Conservation (phyloP, 495 filamentous ascomycete species). For the Pseudotulostoma volvatum region DNA sequence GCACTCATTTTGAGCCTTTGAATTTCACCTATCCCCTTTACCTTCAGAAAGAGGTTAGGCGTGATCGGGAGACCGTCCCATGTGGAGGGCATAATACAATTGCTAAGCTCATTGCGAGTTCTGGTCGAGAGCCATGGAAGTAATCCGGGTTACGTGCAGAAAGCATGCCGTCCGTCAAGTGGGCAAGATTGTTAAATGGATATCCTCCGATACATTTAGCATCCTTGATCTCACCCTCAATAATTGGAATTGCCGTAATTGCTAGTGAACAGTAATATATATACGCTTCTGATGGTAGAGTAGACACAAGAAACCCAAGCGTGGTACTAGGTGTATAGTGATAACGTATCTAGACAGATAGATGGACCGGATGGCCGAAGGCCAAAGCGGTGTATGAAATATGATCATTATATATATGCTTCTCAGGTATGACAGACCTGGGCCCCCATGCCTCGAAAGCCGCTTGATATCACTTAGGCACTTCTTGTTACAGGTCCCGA, state of each 20-base stretch:
- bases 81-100: slow-evolving; percentile 22
- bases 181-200: slow-evolving; percentile 19
- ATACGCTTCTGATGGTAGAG: neutral
- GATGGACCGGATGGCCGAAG: too few species aligned
- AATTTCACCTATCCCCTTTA: slow-evolving; percentile 21
- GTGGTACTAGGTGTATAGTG: too few species aligned
- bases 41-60: slow-evolving; percentile 29
- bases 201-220: slow-evolving; percentile 7
- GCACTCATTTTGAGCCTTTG: slow-evolving; percentile 1
- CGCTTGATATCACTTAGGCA: slow-evolving; percentile 8
- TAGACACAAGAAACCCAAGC: neutral
- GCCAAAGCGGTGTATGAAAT: too few species aligned
- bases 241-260: slow-evolving; percentile 8
- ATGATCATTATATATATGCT: slow-evolving; percentile 3
- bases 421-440: slow-evolving; percentile 8
- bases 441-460: slow-evolving; percentile 11
- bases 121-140: slow-evolving; percentile 6
- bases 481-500: slow-evolving; percentile 4
- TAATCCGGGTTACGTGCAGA: slow-evolving; percentile 6
- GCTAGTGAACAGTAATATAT: neutral
- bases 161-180: slow-evolving; percentile 13
- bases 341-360: too few species aligned
- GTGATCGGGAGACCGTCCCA: slow-evolving; percentile 15
- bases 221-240: slow-evolving; percentile 14
- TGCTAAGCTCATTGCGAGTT: slow-evolving; percentile 8